Conservation (phyloP, 352 stramenopile species). For the Pythium myriotylum region DNA sequence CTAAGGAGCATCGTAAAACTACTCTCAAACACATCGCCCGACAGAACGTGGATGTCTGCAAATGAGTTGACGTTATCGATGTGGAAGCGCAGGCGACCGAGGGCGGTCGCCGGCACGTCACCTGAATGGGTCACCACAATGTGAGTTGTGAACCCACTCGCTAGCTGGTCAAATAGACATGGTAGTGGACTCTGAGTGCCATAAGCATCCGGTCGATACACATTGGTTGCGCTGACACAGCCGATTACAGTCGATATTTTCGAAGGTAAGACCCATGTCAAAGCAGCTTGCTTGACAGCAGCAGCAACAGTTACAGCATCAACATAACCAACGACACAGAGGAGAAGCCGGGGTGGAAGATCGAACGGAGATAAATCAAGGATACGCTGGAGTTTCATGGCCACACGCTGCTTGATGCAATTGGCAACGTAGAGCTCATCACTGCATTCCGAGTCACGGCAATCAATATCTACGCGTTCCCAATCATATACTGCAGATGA, state of each 20-base stretch:
- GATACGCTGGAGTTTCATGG: conserved; percentile 12
- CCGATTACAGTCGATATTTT: conserved; percentile 55
- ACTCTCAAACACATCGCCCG: conserved; percentile 65
- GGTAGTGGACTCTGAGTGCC: conserved; percentile 45
- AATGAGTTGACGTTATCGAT: conserved; percentile 76
- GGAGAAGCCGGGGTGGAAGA: conserved; percentile 50
- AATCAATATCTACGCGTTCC: conserved; percentile 33
- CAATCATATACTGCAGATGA: conserved; percentile 49
- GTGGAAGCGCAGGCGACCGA: conserved; percentile 63
- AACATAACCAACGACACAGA: conserved; percentile 59
- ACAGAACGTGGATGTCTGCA: conserved; percentile 66
- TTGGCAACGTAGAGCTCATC: conserved; percentile 25
- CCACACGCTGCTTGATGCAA: conserved; percentile 31
- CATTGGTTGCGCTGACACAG: conserved; percentile 55
- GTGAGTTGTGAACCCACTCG: conserved; percentile 63
- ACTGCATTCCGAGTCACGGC: conserved; percentile 19
- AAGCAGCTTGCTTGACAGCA: conserved; percentile 35
- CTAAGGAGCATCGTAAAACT: conserved; percentile 53
- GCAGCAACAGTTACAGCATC: conserved; percentile 50
- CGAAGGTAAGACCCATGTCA: conserved; percentile 22
- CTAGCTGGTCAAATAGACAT: conserved; percentile 72
- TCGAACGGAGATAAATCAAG: conserved; percentile 17
- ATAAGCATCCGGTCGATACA: conserved; percentile 52
- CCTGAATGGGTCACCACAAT: conserved; percentile 56
- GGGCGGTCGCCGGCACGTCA: conserved; percentile 38